A percentile compares a stretch with the other conserved stretches of the same genome.
These are phyloP conservation scores for Penicillium alfredii DNA, from an alignment of 495 filamentous ascomycete species.

Conservation along the genomic window DNA sequence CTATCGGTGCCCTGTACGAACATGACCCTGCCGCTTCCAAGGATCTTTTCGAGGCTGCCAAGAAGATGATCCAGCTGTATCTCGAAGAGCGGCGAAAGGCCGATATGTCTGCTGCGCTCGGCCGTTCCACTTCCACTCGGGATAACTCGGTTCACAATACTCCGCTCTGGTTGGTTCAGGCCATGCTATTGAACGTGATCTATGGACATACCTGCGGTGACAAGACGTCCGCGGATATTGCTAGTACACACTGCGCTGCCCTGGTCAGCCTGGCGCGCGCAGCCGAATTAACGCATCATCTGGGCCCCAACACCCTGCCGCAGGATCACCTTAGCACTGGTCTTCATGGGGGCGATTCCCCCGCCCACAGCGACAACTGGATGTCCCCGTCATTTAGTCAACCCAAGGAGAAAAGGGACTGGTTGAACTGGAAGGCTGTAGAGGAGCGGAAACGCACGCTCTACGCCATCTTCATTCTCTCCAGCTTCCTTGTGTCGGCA, in stretches of 20 bases:
- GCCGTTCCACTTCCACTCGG: slow-evolving; percentile 50
- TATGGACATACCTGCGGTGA: slow-evolving; percentile 96
- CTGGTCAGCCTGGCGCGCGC: slow-evolving; percentile 86
- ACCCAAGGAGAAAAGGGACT: slow-evolving; percentile 70
- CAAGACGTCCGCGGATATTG: slow-evolving; percentile 82
- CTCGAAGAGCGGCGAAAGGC: slow-evolving; percentile 89
- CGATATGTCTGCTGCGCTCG: slow-evolving; percentile 74
- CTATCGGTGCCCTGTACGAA: slow-evolving; percentile 94
- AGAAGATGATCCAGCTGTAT: slow-evolving; percentile 91
- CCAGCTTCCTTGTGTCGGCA: slow-evolving; percentile 83
- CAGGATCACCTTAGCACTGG: slow-evolving; percentile 32
- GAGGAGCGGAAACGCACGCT: slow-evolving; percentile 95
- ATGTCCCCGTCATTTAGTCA: slow-evolving; percentile 35
- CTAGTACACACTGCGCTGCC: slow-evolving; percentile 83
- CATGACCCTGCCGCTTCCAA: slow-evolving; percentile 71
- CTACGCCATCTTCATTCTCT: slow-evolving; percentile 84
- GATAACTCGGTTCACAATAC: slow-evolving; percentile 71
- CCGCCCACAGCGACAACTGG: slow-evolving; percentile 21
- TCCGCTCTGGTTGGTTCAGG: slow-evolving; percentile 95
- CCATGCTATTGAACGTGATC: slow-evolving; percentile 94
- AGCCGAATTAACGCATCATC: slow-evolving; percentile 60
- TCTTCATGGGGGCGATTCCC: slow-evolving; percentile 5
- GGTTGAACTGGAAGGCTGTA: slow-evolving; percentile 79
- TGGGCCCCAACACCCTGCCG: slow-evolving; percentile 35
- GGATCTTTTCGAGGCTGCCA: slow-evolving; percentile 86